Conservation (phyloP, 2,329 filamentous ascomycete genomes). For the Fusarium vanettenii region DNA sequence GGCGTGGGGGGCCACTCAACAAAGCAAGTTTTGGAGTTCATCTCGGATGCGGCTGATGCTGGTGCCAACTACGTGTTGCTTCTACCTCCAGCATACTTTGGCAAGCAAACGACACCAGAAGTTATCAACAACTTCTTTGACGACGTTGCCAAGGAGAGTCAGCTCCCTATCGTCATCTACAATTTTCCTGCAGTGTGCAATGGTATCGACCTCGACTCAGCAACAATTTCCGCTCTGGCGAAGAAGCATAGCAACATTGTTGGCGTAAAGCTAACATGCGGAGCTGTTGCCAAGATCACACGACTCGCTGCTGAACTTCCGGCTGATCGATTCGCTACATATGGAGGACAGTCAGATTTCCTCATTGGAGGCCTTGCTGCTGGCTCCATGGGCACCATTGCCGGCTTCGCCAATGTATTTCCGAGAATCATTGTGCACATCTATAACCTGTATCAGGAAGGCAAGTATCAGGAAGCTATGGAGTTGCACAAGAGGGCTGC, state of each 20-base stretch:
- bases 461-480: conserved; percentile 69
- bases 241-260: conserved; percentile 65
- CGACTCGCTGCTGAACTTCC: conserved; percentile 65
- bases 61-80: conserved; percentile 72
- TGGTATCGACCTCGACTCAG: conserved; percentile 75
- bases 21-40: conserved; percentile 70
- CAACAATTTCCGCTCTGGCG: conserved; percentile 57
- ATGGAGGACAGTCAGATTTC: conserved; percentile 80
- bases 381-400: conserved; percentile 70
- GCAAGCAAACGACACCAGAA: conserved; percentile 67
- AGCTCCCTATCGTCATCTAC: conserved; percentile 72
- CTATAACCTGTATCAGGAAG: conserved; percentile 69
- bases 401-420: conserved; percentile 72
- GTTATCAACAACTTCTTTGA: conserved; percentile 71
- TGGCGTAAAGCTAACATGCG: conserved; percentile 78
- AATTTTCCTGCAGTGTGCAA: conserved; percentile 77
- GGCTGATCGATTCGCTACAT: conserved; percentile 70
- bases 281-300: conserved; percentile 77
- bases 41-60: conserved; percentile 68
- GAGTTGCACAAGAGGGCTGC: conserved; percentile 71
- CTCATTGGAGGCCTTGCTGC: conserved; percentile 69
- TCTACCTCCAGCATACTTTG: conserved; percentile 73
- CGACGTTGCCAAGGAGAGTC: conserved; percentile 62
- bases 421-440: conserved; percentile 68
- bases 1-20: conserved; percentile 74